Conservation (phyloP, 192 early-diverging fungal species). For the Rhizoclosmatium sp. region DNA sequence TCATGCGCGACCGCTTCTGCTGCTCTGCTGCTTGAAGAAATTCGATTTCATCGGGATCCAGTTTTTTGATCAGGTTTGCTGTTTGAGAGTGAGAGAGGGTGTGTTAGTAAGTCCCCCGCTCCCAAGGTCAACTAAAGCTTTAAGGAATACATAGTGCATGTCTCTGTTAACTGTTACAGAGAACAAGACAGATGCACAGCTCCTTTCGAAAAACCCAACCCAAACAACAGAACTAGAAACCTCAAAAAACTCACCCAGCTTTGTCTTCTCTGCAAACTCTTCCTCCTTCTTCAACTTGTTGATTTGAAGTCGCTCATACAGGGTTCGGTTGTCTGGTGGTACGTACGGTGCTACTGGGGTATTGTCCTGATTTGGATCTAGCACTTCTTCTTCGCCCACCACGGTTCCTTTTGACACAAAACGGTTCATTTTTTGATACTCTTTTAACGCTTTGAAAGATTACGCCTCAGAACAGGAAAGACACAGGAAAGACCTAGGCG, state of each 20-base stretch:
- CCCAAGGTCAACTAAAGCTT: too few relatives aligned
- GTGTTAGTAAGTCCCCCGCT: background rate
- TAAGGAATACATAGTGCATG: background rate
- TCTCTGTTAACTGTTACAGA: background rate
- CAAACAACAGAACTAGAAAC: background rate
- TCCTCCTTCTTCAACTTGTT: constrained; percentile 36
- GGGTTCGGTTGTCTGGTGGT: constrained; percentile 26
- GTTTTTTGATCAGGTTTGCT: constrained; percentile 38
- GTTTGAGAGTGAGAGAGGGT: background rate
- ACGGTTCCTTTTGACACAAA: constrained; percentile 17
- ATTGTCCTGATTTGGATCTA: background rate
- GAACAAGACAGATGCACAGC: too few relatives aligned
- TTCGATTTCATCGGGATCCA: constrained; percentile 32
- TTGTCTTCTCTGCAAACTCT: constrained; percentile 36
- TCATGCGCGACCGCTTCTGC: background rate
- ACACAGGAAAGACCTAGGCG: too few relatives aligned
- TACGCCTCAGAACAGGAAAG: too few relatives aligned
- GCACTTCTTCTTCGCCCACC: background rate
- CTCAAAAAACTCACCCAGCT: background rate
- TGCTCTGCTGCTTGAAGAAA: background rate
- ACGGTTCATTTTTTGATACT: constrained; percentile 10
- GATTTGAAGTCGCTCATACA: constrained; percentile 19
- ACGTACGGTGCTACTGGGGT: background rate
- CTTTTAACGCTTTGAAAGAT: too few relatives aligned
- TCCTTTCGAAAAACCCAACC: background rate